phyloP scores from a whole-genome alignment of 208 protist species.

The Herpetomonas tarakana region DNA sequence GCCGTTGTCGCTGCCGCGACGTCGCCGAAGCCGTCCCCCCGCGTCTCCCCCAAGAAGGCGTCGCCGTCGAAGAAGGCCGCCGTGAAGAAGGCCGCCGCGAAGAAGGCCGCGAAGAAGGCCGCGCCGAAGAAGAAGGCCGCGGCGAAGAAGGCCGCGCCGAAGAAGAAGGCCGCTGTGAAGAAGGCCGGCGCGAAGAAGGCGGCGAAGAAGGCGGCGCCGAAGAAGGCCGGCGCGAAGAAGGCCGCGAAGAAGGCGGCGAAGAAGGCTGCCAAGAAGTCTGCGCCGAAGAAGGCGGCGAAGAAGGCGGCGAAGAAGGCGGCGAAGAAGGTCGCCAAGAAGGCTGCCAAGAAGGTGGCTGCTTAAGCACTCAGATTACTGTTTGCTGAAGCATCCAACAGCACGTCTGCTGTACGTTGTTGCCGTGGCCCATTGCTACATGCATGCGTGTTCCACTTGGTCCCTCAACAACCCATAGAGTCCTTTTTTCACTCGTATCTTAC shows the following conservation, averaged over 20 bases:
- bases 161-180: constrained; percentile 13
- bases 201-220: neutral
- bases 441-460: neutral
- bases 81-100: constrained; percentile 11
- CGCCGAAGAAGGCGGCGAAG: constrained; percentile 12
- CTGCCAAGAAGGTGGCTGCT: constrained; percentile 11
- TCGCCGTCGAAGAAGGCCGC: constrained; percentile 4
- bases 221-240: constrained; percentile 9
- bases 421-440: neutral
- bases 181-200: constrained; percentile 6
- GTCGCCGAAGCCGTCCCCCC: neutral
- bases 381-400: neutral
- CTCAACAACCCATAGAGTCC: constrained; percentile 5
- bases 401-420: constrained; percentile 6
- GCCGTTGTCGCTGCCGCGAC: neutral
- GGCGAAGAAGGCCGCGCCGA: constrained; percentile 1
- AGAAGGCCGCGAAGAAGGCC: constrained; percentile 12
- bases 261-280: constrained; percentile 30
- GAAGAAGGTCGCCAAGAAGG: constrained; percentile 26
- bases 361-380: constrained; percentile 3
- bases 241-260: constrained; percentile 22
- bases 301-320: constrained; percentile 17
- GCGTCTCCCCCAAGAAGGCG: constrained; percentile 9
- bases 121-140: constrained; percentile 18
- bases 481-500: neutral